A percentile compares a stretch with the other conserved stretches of the same genome.
These are phyloP conservation scores for Fraxinus xanthoxyloides DNA, from an alignment of 305 asterid species.

Conservation along the genomic window DNA sequence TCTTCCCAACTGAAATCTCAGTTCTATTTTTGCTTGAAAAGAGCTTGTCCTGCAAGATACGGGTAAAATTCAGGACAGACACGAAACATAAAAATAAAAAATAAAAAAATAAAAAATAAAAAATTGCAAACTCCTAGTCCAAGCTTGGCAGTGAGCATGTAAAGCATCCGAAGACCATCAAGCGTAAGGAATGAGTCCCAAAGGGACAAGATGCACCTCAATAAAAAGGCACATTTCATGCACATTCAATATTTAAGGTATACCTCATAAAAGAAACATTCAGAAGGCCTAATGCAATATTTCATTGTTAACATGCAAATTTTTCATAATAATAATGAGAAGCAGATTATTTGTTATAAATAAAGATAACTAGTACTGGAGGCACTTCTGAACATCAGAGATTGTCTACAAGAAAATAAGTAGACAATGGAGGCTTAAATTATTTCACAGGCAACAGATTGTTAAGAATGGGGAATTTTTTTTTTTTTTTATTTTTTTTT, in stretches of 20 bases:
- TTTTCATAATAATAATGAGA: background rate
- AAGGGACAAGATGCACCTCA: background rate
- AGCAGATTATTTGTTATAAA: background rate
- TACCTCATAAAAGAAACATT: background rate
- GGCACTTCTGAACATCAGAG: background rate
- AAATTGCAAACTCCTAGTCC: background rate
- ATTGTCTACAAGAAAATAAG: background rate
- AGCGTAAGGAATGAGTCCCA: background rate
- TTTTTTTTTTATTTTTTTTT: background rate
- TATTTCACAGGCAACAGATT: background rate
- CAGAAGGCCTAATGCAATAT: background rate
- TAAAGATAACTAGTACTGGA: background rate
- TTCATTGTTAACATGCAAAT: background rate
- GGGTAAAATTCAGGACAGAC: background rate
- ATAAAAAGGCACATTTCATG: background rate
- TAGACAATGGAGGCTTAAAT: background rate
- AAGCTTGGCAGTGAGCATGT: background rate
- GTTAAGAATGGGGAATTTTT: background rate
- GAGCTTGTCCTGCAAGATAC: slow-evolving; percentile 75
- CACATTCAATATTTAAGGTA: background rate
- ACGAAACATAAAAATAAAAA: background rate
- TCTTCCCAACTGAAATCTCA: slow-evolving; percentile 86
- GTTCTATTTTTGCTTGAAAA: slow-evolving; percentile 82
- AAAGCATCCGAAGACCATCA: background rate
- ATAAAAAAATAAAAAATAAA: no score